Conservation (phyloP, 1,284 basidiomycete genomes). For the Singerocomus inundabilis region DNA sequence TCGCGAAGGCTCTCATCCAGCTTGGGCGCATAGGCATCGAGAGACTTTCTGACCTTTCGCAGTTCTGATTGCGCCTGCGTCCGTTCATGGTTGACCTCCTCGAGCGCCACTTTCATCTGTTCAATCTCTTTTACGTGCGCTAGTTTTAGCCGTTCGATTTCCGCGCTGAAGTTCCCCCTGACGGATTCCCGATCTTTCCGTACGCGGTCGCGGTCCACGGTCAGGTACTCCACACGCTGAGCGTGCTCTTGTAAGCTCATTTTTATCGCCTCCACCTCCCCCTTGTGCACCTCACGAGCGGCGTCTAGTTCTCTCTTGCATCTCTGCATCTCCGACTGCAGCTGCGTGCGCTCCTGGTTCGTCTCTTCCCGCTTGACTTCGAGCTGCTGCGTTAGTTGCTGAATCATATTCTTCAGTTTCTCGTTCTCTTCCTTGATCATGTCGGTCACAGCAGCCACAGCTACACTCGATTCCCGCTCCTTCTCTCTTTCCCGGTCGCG, state of each 20-base stretch:
- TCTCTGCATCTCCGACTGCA: slow-evolving; percentile 10
- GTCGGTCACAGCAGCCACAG: slow-evolving; percentile 4
- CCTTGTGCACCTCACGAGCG: slow-evolving; percentile 5
- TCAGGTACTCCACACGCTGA: slow-evolving; percentile 21
- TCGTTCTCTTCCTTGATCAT: slow-evolving; percentile 27
- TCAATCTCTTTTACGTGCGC: slow-evolving; percentile 23
- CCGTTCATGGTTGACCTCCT: slow-evolving; percentile 26
- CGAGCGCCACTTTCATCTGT: slow-evolving; percentile 18
- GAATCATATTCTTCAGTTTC: slow-evolving; percentile 20
- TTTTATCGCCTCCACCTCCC: slow-evolving; percentile 19
- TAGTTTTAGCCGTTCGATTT: slow-evolving; percentile 27
- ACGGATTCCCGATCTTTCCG: slow-evolving; percentile 28
- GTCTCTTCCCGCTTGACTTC: slow-evolving; percentile 6
- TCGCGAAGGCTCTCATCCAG: slow-evolving; percentile 22
- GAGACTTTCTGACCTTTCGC: slow-evolving; percentile 16
- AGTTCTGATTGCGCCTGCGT: slow-evolving; percentile 24
- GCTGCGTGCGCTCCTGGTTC: slow-evolving; percentile 6
- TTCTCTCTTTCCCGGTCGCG: slow-evolving; percentile 24
- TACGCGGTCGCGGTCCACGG: slow-evolving; percentile 26
- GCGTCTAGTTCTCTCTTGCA: slow-evolving; percentile 13
- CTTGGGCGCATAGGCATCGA: slow-evolving; percentile 21
- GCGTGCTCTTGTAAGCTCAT: slow-evolving; percentile 23
- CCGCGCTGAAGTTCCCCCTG: slow-evolving; percentile 12
- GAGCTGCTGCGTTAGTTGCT: slow-evolving; percentile 17
- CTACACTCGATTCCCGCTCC: slow-evolving; percentile 10